Conservation (phyloP, 176 grass and related monocot species). For the Tillandsia fasciculata region DNA sequence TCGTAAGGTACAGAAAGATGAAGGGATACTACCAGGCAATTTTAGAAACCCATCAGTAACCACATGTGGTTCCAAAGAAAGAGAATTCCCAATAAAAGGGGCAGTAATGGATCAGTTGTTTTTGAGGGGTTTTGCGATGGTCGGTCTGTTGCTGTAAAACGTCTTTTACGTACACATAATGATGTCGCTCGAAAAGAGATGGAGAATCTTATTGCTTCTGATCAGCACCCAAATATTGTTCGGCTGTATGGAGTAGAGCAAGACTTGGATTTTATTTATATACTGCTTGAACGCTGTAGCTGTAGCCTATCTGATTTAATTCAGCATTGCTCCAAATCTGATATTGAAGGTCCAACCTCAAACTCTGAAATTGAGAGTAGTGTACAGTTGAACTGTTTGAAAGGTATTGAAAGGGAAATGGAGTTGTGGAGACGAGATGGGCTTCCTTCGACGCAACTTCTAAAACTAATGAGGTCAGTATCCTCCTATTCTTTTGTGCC, state of each 20-base stretch:
- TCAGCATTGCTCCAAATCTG: constrained; percentile 22
- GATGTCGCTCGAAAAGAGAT: constrained; percentile 89
- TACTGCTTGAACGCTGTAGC: constrained; percentile 71
- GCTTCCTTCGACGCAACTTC: constrained; percentile 58
- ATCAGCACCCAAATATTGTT: constrained; percentile 83
- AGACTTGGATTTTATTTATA: constrained; percentile 84
- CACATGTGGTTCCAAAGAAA: no score
- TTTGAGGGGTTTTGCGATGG: constrained; percentile 73
- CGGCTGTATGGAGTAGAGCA: constrained; percentile 65
- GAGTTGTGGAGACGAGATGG: constrained; percentile 72
- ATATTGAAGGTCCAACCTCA: constrained; percentile 8
- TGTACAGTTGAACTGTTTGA: constrained; percentile 19
- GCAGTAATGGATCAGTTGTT: constrained; percentile 92
- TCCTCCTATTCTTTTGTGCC: background rate
- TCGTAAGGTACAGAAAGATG: no score
- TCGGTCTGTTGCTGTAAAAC: constrained; percentile 78
- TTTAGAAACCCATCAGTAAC: background rate
- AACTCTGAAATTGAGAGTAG: constrained; percentile 7
- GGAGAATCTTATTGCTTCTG: constrained; percentile 85
- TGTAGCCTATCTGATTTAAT: constrained; percentile 84
- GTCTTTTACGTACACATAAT: constrained; percentile 64
- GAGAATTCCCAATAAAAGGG: no score
- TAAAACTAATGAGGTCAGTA: constrained; percentile 86
- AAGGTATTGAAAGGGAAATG: constrained; percentile 32
- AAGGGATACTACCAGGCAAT: background rate